Evolutionary conservation across 2,329 filamentous ascomycete species (phyloP).

Genomic region (Gaeumannomyces tritici): DNA sequence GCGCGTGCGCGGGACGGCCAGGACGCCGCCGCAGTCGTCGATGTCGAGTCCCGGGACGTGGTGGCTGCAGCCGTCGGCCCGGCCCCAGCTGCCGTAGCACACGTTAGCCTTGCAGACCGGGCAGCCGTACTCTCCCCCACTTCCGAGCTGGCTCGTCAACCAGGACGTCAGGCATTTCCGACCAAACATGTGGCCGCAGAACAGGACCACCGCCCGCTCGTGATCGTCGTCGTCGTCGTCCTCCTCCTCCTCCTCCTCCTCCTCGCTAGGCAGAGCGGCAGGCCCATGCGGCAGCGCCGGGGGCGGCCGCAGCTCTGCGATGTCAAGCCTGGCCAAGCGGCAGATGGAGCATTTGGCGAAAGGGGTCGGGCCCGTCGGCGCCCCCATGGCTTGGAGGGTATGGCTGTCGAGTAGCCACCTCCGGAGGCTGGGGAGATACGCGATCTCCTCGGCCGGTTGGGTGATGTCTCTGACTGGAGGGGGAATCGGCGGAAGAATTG

Average conservation of each 20-base stretch:
- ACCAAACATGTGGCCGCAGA: constrained; percentile 2
- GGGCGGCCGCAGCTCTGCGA: neutral
- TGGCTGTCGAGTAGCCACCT: neutral
- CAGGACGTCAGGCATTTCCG: neutral
- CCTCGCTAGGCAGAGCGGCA: neutral
- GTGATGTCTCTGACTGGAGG: neutral
- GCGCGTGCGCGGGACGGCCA: neutral
- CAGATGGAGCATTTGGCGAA: neutral
- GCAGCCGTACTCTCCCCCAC: neutral
- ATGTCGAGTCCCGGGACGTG: neutral
- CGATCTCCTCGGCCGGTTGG: neutral
- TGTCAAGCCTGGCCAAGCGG: neutral
- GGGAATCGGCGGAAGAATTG: neutral
- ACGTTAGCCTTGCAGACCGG: neutral
- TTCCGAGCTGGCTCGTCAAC: neutral
- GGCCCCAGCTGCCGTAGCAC: too few species aligned
- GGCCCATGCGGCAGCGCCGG: too few species aligned
- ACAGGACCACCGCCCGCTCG: neutral
- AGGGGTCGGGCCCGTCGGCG: neutral
- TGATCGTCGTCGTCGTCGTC: neutral
- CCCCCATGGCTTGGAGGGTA: too few species aligned
- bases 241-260: neutral
- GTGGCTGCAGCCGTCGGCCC: neutral
- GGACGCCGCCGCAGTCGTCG: neutral
- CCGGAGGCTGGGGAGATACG: neutral